Evolutionary conservation across 2,329 filamentous ascomycete genomes (phyloP).

Genomic region (Madurella mycetomatis): DNA sequence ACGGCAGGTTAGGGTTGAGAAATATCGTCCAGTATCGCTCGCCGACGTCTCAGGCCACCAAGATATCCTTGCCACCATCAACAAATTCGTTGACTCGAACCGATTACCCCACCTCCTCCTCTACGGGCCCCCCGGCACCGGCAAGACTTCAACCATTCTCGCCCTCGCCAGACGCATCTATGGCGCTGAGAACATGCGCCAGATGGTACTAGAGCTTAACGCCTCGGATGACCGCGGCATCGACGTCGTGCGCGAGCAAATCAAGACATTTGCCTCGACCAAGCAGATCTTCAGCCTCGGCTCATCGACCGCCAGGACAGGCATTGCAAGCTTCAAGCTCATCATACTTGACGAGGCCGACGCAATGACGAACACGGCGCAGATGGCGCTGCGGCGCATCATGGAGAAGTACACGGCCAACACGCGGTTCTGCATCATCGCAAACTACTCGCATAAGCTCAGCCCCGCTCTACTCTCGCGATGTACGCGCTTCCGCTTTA

Average conservation of each 20-base stretch:
- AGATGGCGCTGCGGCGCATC: constrained; percentile 93
- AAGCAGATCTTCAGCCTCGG: constrained; percentile 85
- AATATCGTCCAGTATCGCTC: constrained; percentile 85
- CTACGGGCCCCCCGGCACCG: constrained; percentile 93
- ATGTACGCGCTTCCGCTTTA: constrained; percentile 94
- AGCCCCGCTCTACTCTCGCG: constrained; percentile 87
- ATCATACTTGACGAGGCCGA: constrained; percentile 99
- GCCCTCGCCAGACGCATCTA: constrained; percentile 93
- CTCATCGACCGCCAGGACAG: constrained; percentile 31
- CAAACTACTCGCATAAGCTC: constrained; percentile 98
- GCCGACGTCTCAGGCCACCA: constrained; percentile 94
- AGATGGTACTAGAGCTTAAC: constrained; percentile 98
- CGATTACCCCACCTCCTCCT: constrained; percentile 91
- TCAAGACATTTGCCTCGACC: constrained; percentile 97
- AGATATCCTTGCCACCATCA: constrained; percentile 95
- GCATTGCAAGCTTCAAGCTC: constrained; percentile 79
- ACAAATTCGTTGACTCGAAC: constrained; percentile 94
- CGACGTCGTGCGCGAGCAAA: constrained; percentile 96
- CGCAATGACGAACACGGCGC: constrained; percentile 97
- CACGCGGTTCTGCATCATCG: constrained; percentile 96
- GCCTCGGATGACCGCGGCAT: constrained; percentile 96
- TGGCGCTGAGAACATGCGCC: constrained; percentile 83
- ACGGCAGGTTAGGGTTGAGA: constrained; percentile 71
- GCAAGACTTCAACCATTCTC: constrained; percentile 95
- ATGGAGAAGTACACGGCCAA: constrained; percentile 99